Evolutionary conservation across 164 flowering plant species (phyloP).

Genomic region (Tinospora cordifolia): DNA sequence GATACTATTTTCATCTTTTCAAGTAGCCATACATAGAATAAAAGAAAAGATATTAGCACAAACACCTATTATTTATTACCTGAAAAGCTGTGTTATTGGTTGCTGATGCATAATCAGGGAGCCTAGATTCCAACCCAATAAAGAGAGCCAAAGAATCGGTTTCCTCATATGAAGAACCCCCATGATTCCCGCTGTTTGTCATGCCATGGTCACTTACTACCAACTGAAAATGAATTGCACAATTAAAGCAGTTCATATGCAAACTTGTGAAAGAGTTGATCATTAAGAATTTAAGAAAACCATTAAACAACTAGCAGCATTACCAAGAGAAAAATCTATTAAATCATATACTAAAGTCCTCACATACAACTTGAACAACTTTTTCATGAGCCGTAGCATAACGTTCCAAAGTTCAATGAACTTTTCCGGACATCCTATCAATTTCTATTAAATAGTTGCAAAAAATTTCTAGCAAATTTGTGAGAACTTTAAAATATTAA

Average conservation of each 20-base stretch:
- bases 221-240: conserved; percentile 34
- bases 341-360: not conserved
- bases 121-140: conserved; percentile 33
- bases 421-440: too few relatives aligned
- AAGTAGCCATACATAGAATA: not conserved
- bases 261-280: conserved; percentile 2
- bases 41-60: not conserved
- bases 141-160: conserved; percentile 80
- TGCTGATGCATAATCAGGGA: conserved; percentile 29
- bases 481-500: too few relatives aligned
- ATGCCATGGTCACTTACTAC: conserved; percentile 97
- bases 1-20: not conserved
- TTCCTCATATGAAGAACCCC: conserved; percentile 94
- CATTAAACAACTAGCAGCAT: not conserved
- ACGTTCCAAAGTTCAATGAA: too few relatives aligned
- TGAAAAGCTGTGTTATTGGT: conserved; percentile 33
- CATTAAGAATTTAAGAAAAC: not conserved
- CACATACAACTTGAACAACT: not conserved
- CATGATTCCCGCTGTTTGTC: conserved; percentile 93
- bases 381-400: too few relatives aligned
- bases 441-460: too few relatives aligned
- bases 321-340: not conserved
- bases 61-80: conserved; percentile 26
- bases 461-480: too few relatives aligned
- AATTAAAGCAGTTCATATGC: not conserved